Percentiles rank a stretch among this genome's conserved stretches.
phyloP scores from a whole-genome alignment of 2,329 filamentous ascomycete species.

The Alternaria arbusti region DNA sequence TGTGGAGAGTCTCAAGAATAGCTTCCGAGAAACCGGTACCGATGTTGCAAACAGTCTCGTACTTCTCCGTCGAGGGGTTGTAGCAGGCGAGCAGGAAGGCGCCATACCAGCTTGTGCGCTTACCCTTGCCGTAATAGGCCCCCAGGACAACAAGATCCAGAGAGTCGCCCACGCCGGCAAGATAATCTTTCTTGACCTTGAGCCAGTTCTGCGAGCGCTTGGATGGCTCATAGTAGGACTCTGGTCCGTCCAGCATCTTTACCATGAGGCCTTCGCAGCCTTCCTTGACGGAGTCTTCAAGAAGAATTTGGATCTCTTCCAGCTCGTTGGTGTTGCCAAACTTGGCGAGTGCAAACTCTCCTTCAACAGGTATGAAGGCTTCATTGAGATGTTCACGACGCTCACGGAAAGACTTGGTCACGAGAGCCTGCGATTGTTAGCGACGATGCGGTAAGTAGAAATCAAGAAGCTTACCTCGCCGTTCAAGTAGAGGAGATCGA shows the following conservation, averaged over 20 bases:
- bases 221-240: slow-evolving; percentile 94
- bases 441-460: neutral
- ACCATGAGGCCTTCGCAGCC: slow-evolving; percentile 99
- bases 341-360: slow-evolving; percentile 90
- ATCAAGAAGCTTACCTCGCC: slow-evolving; percentile 65
- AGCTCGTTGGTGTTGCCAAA: slow-evolving; percentile 86
- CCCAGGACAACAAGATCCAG: slow-evolving; percentile 95
- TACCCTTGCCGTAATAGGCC: slow-evolving; percentile 92
- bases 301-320: slow-evolving; percentile 88
- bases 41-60: slow-evolving; percentile 98
- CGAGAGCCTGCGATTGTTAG: slow-evolving; percentile 64
- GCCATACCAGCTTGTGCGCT: slow-evolving; percentile 93
- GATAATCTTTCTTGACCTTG: slow-evolving; percentile 98
- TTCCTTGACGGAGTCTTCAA: slow-evolving; percentile 94
- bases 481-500: slow-evolving; percentile 92
- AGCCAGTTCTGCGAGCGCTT: slow-evolving; percentile 98
- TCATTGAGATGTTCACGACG: slow-evolving; percentile 75
- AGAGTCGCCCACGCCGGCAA: slow-evolving; percentile 90
- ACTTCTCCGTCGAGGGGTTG: slow-evolving; percentile 78
- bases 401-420: slow-evolving; percentile 85
- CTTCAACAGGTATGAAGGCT: slow-evolving; percentile 79
- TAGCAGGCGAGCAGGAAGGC: slow-evolving; percentile 96
- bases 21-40: slow-evolving; percentile 96
- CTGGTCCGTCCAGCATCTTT: slow-evolving; percentile 94
- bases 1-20: slow-evolving; percentile 86